Evolutionary conservation across 306 rosid species (phyloP), one percentile per base, ranked within the genome.

Genomic region (Erythrophleum fordii): DNA sequence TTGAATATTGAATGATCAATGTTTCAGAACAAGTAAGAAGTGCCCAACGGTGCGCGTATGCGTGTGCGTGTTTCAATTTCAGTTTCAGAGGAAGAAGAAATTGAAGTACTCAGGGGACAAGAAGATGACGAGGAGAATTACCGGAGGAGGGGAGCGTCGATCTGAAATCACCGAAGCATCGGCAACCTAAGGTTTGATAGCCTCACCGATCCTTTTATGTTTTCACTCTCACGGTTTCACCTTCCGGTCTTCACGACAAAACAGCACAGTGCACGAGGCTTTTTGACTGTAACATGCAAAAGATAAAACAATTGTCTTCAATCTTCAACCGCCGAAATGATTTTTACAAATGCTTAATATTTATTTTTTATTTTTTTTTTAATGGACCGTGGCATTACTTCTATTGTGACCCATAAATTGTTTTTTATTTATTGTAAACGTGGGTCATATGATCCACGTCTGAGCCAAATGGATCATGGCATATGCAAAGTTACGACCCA

Each of bases 171-270:
- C 20, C 3, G 13, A 69, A 25, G 74, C 56, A 69, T 44, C 56
- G 56, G 39, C 56, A 45, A 8, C 2, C 10, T 23, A 26, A 20
- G 52, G 31, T 8, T 39, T 42, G 73, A 68, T 12, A 2, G 73
- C 53, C 5, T 13, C 52, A 41, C n/a, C 20, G 52, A 66, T 67
- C 72, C 9, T 67, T 53, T n/a, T 37, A 66, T n/a, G 20, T 42
- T 68, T 13, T 46, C 17, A 11, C 29, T 9, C 0, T 20, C 39
- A 13, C 14, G n/a, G 73, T 20, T 11, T 70, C 58, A 70, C 75
- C 75, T 46, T 46, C 75, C 75, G 46, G 75, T 70, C 75, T 46
- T 5, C 59, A 0, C 58, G 41, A 13, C 58, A 14, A 28, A 42
- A 2, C 75, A 31, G 75, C 60, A 26, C n/a, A 22, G 49, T 11